Base-by-base conservation (phyloP, 2,329 filamentous ascomycete genomes). In the Colletotrichum sp. region DNA sequence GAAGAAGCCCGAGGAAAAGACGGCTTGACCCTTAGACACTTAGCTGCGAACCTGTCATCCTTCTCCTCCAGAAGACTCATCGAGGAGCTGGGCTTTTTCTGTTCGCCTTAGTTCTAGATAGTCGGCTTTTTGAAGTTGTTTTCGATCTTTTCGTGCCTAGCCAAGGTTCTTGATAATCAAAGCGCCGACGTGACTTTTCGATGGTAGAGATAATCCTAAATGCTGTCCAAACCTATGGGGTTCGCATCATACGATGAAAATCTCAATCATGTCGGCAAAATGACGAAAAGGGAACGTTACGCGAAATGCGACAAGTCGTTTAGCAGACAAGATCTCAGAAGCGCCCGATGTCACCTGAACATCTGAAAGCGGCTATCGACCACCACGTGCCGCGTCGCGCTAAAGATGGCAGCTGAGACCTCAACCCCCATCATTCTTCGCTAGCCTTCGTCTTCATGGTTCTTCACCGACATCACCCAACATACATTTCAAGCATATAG, bases 301-400 rank as follows among this genome's bases (percentile, higher is more conserved):
- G 55, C 55, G 21, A 30, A 30, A 62, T 21, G 1, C 28, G 59
- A 62, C 18, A 62, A 0, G 10, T 62, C 28, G 18, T 13, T n/a
- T 0, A 10, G 28, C 5, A 59, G n/a, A 30, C 6, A 28, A 26
- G n/a, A 28, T 49, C 15, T 65, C 24, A 49, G 63, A 21, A 65
- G 63, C 24, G 7, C 44, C 49, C 49, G 32, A 57, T 68, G 66
- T 69, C 66, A 69, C 66, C 57, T 69, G 66, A 10, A 16, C 66
- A 59, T 34, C 66, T 39, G 30, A 67, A 72, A 75, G 32, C 72
- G 72, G 72, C 49, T n/a, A 44, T 55, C n/a, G 39, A 21, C 18
- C 64, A 59, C 72, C 18, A 44, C 55, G 52, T 72, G 68, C 69
- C 69, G 39, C 62, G 44, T 55, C 52, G 62, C 72, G 69, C 72